These are phyloP conservation scores for Ophiostoma tasmaniense DNA, from an alignment of 2,329 filamentous ascomycete species.

Conservation along the genomic window DNA sequence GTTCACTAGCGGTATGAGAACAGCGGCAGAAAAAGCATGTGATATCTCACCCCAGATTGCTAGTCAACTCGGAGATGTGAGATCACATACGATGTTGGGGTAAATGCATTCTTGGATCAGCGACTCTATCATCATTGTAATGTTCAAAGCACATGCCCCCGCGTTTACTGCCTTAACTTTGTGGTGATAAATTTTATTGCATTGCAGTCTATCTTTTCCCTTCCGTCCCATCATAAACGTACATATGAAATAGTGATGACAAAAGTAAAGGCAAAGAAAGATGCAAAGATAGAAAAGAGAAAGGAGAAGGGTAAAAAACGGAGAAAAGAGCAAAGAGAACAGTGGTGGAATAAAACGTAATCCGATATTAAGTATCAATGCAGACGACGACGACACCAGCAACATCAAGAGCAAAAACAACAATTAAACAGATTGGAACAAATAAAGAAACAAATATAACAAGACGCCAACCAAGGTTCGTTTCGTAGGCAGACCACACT, in stretches of 20 bases:
- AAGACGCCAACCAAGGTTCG: slow-evolving; percentile 6
- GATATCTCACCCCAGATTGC: background rate
- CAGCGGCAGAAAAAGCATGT: background rate
- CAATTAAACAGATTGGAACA: background rate
- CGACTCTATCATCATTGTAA: background rate
- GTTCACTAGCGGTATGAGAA: background rate
- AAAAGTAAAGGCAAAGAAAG: background rate
- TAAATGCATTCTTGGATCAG: background rate
- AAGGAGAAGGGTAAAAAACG: background rate
- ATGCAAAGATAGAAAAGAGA: background rate
- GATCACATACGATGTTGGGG: background rate
- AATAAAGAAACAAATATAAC: background rate
- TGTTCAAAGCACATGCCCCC: background rate
- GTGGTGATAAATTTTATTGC: background rate
- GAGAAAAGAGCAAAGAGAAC: background rate
- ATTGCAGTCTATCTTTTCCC: background rate
- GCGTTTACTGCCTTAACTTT: background rate
- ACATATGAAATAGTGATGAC: background rate
- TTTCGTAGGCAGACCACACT: background rate
- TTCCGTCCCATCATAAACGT: background rate
- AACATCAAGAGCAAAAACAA: background rate
- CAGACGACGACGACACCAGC: background rate
- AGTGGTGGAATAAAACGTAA: background rate
- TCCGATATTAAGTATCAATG: background rate
- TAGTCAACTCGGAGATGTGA: background rate